phyloP scores from a whole-genome alignment of 1,284 basidiomycete genomes.

The Flammula alnicola region DNA sequence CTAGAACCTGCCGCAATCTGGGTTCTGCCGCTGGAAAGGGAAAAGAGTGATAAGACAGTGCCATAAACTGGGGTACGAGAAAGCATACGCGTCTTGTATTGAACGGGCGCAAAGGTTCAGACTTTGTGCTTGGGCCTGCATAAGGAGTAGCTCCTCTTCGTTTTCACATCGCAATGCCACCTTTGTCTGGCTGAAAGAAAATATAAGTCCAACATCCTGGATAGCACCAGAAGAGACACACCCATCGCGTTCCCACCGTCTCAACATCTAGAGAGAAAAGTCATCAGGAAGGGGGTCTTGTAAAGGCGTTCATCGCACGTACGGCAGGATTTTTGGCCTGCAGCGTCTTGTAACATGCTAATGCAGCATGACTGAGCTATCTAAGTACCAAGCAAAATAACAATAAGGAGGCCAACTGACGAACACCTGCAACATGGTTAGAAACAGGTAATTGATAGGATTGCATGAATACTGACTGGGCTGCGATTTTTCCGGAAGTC shows the following conservation, averaged over 20 bases:
- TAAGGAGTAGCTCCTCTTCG: conserved; percentile 77
- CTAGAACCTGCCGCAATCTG: conserved; percentile 86
- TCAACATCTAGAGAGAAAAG: conserved; percentile 33
- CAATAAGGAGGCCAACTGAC: conserved; percentile 41
- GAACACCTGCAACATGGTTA: conserved; percentile 52
- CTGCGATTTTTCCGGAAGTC: conserved; percentile 73
- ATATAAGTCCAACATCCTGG: neutral
- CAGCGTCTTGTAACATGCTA: conserved; percentile 89
- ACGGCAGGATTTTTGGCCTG: conserved; percentile 71
- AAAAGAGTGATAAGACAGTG: conserved; percentile 8
- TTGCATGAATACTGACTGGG: conserved; percentile 59
- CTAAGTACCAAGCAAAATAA: neutral
- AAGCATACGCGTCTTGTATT: conserved; percentile 83
- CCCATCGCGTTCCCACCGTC: conserved; percentile 74
- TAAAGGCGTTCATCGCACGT: conserved; percentile 14
- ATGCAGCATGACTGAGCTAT: conserved; percentile 78
- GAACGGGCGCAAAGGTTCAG: conserved; percentile 81
- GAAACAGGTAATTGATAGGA: conserved; percentile 2
- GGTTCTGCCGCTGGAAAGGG: conserved; percentile 76
- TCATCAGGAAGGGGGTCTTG: conserved; percentile 8
- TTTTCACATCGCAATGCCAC: conserved; percentile 73
- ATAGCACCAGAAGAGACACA: conserved; percentile 26
- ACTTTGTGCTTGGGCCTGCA: conserved; percentile 78
- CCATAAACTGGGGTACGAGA: neutral
- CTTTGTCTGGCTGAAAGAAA: conserved; percentile 73